Evolutionary conservation across 2,329 filamentous ascomycete genomes (phyloP), one percentile per base, ranked within the genome.

Genomic region (Trichophaea hybrida): DNA sequence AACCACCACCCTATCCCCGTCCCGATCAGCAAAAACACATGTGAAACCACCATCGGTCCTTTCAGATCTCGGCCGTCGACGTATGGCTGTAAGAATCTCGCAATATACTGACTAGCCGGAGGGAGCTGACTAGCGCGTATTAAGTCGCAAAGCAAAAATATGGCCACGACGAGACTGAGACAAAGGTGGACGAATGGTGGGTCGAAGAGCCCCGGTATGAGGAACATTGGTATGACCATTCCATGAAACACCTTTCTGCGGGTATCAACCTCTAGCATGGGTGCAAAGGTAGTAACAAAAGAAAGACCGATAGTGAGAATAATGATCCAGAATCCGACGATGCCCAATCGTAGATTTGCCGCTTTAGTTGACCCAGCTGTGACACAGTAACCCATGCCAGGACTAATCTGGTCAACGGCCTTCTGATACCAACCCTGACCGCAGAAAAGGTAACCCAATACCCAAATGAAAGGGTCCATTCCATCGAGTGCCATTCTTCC

Each of bases 191-290:
- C 83, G 71, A 88, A 97, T 44, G 84, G 78, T 0, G 93, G 91
- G 71, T 98, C 93, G 64, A 97, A 75, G 70, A 83, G 96, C 1
- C 85, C 86, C 1, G 87, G 82, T 0, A 93, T 90, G 1, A 97
- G 77, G 59, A 98, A 84, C 88, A 98, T 96, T 59, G 83, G 82
- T 6, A 97, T 91, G 86, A 97, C 97, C 79, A 91, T 95, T 67
- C 94, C 94, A 72, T 98, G 93, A 71, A 98, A 98, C 31, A 97
- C 87, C 72, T 98, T 98, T 55, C 93, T 83, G 54, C 93, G 81
- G 1, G 93, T 98, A 73, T 98, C 93, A 51, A 98, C 91, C 73
- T 96, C 90, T 2, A 82, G 76, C 44, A 85, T 86, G 40, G 94
- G 78, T 46, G 78, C 80, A 56, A 93, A 80, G 6, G 96, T 87